These are phyloP conservation scores for Narthecium ossifragum DNA, from an alignment of 106 monocot species.

Conservation along the genomic window DNA sequence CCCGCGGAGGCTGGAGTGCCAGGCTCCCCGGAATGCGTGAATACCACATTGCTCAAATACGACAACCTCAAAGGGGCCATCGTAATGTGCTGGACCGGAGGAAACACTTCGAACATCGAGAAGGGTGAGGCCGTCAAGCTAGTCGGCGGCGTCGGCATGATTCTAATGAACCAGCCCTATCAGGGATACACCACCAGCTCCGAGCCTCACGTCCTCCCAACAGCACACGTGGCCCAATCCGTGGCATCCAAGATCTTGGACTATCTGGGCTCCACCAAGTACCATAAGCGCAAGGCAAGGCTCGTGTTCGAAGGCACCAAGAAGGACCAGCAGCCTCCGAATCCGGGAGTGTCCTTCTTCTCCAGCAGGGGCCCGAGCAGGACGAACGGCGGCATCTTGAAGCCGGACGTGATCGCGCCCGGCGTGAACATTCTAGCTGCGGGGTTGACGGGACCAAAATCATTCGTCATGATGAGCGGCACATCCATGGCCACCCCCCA, in stretches of 20 bases:
- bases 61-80: background rate
- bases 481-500: constrained; percentile 52
- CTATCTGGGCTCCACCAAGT: constrained; percentile 8
- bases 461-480: constrained; percentile 31
- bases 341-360: constrained; percentile 30
- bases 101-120: background rate
- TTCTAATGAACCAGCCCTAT: background rate
- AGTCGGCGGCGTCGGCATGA: constrained; percentile 17
- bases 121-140: background rate
- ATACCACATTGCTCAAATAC: too few relatives aligned
- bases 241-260: constrained; percentile 4
- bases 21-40: too few relatives aligned
- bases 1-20: too few relatives aligned
- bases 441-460: constrained; percentile 9
- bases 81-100: constrained; percentile 6
- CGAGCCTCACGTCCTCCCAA: constrained; percentile 30
- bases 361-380: constrained; percentile 29
- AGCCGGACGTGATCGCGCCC: constrained; percentile 38
- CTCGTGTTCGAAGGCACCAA: constrained; percentile 27
- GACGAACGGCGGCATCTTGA: constrained; percentile 27
- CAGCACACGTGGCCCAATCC: constrained; percentile 15
- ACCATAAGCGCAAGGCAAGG: too few relatives aligned
- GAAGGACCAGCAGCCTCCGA: constrained; percentile 16
- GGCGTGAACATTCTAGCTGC: constrained; percentile 46
- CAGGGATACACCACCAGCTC: constrained; percentile 5